Evolutionary conservation across 2,329 filamentous ascomycete species (phyloP), one percentile per base, ranked within the genome.

Genomic region (Xylariomycetidae sp.): DNA sequence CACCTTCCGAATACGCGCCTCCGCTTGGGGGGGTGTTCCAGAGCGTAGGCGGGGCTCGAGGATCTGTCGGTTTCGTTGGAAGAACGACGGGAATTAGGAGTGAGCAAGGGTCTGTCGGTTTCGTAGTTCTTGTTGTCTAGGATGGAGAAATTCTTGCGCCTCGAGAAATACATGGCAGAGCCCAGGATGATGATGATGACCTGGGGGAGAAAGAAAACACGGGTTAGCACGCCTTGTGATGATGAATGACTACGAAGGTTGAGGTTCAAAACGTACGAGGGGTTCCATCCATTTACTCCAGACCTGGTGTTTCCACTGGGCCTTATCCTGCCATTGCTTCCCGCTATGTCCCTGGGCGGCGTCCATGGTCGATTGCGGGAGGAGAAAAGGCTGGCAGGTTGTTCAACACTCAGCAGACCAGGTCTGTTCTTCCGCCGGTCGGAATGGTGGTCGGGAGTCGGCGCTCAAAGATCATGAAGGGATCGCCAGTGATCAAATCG

Each of bases 121-220:
- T 49, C 42, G 27, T 41, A 38, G 10, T 38, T 28, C 0, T 36
- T 28, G 34, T 37, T 33, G 10, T 39, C 40, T 31, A 59, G 42
- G n/a, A 61, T 49, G 15, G 58, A 56, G 37, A 54, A 63, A 39
- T 57, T 54, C 29, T 49, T 59, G 14, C 54, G 48, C 26, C 59
- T 52, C 14, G 58, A 61, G n/a, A 58, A 39, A 38, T 53, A 61
- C 58, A 63, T 59, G 33, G 58, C 56, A 8, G 53, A 48, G 31
- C 61, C 45, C 33, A 63, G 57, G 26, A 63, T 58, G 11, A 50
- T 40, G n/a, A 62, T 50, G 30, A 62, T 61, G 15, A 59, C 51
- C 59, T 62, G 30, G 19, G 25, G 14, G 36, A 30, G 18, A 15
- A 8, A 31, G 40, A 10, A 42, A 27, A 12, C 22, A 16, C 10